phyloP scores from a whole-genome alignment of 305 asterid species.

The Fraxinus baroniana region DNA sequence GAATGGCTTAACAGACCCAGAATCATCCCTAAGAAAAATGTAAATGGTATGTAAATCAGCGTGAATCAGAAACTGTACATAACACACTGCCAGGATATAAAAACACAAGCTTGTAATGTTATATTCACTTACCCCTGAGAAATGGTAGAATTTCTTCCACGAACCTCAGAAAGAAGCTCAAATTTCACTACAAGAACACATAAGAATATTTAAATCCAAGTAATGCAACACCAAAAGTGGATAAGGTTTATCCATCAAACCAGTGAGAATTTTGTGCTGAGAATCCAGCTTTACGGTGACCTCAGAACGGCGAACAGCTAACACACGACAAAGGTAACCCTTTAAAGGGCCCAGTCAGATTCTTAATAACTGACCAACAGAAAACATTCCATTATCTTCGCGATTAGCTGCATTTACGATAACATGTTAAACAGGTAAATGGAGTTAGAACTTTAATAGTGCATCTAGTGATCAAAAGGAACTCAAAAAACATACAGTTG shows the following conservation, averaged over 20 bases:
- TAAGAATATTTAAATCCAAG: slow-evolving; percentile 19
- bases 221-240: background rate
- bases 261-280: slow-evolving; percentile 86
- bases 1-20: slow-evolving; percentile 58
- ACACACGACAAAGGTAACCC: slow-evolving; percentile 85
- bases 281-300: slow-evolving; percentile 96
- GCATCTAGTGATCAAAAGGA: background rate
- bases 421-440: slow-evolving; percentile 11
- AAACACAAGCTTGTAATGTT: background rate
- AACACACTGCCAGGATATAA: background rate
- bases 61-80: slow-evolving; percentile 13
- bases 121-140: slow-evolving; percentile 57
- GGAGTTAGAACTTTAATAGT: slow-evolving; percentile 10
- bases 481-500: slow-evolving; percentile 54
- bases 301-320: slow-evolving; percentile 90
- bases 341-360: slow-evolving; percentile 92
- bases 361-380: slow-evolving; percentile 82
- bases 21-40: slow-evolving; percentile 55
- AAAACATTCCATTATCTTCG: slow-evolving; percentile 68
- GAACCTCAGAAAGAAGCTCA: slow-evolving; percentile 86
- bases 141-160: slow-evolving; percentile 54
- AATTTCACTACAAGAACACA: slow-evolving; percentile 60
- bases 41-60: slow-evolving; percentile 1
- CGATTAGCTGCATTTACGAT: slow-evolving; percentile 46
- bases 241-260: slow-evolving; percentile 37